These are phyloP conservation scores for Lactarius psammicola DNA, from an alignment of 768 basidiomycete species.

Conservation along the genomic window DNA sequence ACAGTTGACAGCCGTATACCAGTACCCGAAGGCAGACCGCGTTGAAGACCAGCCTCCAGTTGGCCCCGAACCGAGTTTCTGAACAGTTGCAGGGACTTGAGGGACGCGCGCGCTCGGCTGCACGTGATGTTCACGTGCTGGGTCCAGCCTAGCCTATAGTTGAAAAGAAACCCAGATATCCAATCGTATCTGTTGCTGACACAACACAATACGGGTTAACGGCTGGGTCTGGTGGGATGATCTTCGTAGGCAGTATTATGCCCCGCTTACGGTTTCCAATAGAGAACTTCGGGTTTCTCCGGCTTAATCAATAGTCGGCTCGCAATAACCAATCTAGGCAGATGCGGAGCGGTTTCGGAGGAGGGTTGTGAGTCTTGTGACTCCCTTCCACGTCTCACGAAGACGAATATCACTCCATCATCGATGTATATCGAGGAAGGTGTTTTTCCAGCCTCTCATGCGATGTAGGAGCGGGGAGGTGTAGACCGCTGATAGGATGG, in stretches of 20 bases:
- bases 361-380: no score
- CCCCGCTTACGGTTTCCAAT: background rate
- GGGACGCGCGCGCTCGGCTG: background rate
- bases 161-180: background rate
- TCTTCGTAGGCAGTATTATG: background rate
- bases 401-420: no score
- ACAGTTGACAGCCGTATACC: background rate
- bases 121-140: background rate
- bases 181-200: no score
- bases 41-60: no score
- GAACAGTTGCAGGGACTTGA: background rate
- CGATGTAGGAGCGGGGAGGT: no score
- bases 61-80: background rate
- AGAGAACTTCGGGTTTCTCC: background rate
- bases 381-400: no score
- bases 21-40: no score
- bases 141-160: background rate
- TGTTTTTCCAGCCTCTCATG: no score
- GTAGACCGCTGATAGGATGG: no score
- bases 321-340: background rate
- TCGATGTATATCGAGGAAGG: no score
- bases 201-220: background rate
- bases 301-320: background rate
- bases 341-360: no score
- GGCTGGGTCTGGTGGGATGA: background rate